These are phyloP conservation scores for Juglanconis oblonga DNA, from an alignment of 2,329 filamentous ascomycete genomes.

Conservation along the genomic window DNA sequence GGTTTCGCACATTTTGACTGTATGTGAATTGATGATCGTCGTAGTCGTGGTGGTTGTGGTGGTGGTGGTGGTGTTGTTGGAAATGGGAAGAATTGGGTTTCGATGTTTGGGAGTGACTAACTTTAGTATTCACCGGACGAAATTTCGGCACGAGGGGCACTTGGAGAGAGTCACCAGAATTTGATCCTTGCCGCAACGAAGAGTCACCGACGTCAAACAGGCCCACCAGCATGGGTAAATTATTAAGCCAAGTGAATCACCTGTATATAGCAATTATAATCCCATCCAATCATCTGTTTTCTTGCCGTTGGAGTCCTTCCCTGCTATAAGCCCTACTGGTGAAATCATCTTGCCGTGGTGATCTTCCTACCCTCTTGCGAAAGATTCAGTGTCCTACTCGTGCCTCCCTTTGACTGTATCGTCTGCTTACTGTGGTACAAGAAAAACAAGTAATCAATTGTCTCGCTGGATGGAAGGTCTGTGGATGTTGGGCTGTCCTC, in stretches of 20 bases:
- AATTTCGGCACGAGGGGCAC: slow-evolving; percentile 11
- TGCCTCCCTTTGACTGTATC: too few relatives aligned
- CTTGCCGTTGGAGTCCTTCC: too few relatives aligned
- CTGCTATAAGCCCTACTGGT: too few relatives aligned
- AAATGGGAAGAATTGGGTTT: not conserved
- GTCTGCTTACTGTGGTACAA: too few relatives aligned
- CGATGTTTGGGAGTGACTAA: slow-evolving; percentile 1
- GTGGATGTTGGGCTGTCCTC: not conserved
- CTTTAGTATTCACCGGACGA: slow-evolving; percentile 8
- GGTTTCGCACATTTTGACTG: slow-evolving; percentile 11
- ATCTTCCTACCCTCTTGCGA: too few relatives aligned
- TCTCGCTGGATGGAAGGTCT: too few relatives aligned
- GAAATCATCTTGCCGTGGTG: too few relatives aligned
- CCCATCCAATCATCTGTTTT: too few relatives aligned
- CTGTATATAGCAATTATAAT: too few relatives aligned
- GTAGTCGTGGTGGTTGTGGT: not conserved
- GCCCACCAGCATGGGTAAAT: not conserved
- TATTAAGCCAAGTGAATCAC: not conserved
- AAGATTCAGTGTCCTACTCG: too few relatives aligned
- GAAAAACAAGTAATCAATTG: too few relatives aligned
- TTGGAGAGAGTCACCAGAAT: not conserved
- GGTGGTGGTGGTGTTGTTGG: not conserved
- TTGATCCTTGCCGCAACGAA: not conserved
- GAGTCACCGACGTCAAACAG: slow-evolving; percentile 2
- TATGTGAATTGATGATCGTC: not conserved